phyloP scores from a whole-genome alignment of 345 rosid genomes.

The Aquilaria sinensis region DNA sequence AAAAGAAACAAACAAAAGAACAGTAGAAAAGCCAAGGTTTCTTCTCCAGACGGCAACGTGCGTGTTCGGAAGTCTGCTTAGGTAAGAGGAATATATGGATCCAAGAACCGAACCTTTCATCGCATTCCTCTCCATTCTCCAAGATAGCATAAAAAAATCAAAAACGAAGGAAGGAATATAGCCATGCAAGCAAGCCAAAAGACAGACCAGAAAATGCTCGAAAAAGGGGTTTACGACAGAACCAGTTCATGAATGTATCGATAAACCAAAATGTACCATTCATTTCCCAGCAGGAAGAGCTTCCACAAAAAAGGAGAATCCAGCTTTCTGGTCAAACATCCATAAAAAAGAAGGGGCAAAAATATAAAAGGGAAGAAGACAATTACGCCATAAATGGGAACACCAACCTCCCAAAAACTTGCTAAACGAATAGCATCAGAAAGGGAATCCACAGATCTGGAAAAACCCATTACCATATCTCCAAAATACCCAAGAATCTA shows the following conservation, averaged over 20 bases:
- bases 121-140: neutral
- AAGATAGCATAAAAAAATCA: slow-evolving; percentile 10
- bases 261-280: neutral
- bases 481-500: slow-evolving; percentile 1
- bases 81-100: slow-evolving; percentile 20
- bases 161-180: slow-evolving; percentile 18
- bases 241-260: no score
- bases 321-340: no score
- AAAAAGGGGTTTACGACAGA: no score
- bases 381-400: no score
- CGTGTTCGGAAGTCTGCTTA: neutral
- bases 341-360: neutral
- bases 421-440: neutral
- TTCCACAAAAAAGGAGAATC: no score
- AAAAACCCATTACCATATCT: neutral
- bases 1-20: slow-evolving; percentile 24
- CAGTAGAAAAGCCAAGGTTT: slow-evolving; percentile 18
- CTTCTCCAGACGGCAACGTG: slow-evolving; percentile 25
- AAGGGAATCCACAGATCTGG: slow-evolving; percentile 8
- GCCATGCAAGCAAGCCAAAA: slow-evolving; percentile 3
- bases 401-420: neutral
- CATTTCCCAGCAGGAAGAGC: neutral
- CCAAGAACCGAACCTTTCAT: slow-evolving; percentile 10
- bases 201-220: neutral
- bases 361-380: neutral